These are phyloP conservation scores for Coniochaeta sp. DNA, from an alignment of 2,329 filamentous ascomycete genomes.

Conservation along the genomic window DNA sequence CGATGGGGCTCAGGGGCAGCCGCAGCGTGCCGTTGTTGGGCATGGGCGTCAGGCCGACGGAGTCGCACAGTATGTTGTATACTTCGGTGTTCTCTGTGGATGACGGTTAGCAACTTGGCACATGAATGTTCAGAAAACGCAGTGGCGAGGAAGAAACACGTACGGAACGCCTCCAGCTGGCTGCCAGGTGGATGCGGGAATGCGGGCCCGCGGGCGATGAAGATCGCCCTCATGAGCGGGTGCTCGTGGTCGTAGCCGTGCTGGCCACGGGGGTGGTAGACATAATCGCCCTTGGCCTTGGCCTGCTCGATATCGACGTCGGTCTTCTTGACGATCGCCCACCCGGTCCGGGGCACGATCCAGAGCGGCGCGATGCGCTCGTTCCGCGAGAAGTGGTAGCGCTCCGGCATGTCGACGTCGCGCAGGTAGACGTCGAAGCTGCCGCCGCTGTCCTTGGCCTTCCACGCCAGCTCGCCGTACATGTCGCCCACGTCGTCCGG, in stretches of 20 bases:
- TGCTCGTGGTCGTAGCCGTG: constrained; percentile 96
- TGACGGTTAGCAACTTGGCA: no score
- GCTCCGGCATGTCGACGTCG: constrained; percentile 80
- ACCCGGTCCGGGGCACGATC: constrained; percentile 88
- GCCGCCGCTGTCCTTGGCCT: constrained; percentile 53
- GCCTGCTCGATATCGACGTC: constrained; percentile 71
- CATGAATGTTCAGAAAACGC: not conserved
- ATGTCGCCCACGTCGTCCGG: constrained; percentile 57
- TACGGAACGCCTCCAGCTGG: constrained; percentile 73
- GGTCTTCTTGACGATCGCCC: constrained; percentile 76
- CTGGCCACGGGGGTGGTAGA: constrained; percentile 75
- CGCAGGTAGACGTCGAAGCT: constrained; percentile 83
- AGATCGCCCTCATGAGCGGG: constrained; percentile 93
- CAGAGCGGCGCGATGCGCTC: constrained; percentile 88
- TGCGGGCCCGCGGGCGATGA: constrained; percentile 83
- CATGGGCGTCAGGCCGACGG: constrained; percentile 62
- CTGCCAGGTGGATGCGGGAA: constrained; percentile 84
- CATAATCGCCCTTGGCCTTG: constrained; percentile 50
- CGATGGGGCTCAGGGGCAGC: constrained; percentile 58
- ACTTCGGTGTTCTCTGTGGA: constrained; percentile 83
- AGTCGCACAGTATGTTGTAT: constrained; percentile 92
- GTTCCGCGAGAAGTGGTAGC: constrained; percentile 87
- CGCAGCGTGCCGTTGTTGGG: constrained; percentile 85
- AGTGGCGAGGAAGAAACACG: constrained; percentile 29
- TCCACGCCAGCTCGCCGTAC: constrained; percentile 52